Evolutionary conservation across 2,329 filamentous ascomycete genomes (phyloP), one percentile per base, ranked within the genome.

Genomic region (Curvularia sp.): DNA sequence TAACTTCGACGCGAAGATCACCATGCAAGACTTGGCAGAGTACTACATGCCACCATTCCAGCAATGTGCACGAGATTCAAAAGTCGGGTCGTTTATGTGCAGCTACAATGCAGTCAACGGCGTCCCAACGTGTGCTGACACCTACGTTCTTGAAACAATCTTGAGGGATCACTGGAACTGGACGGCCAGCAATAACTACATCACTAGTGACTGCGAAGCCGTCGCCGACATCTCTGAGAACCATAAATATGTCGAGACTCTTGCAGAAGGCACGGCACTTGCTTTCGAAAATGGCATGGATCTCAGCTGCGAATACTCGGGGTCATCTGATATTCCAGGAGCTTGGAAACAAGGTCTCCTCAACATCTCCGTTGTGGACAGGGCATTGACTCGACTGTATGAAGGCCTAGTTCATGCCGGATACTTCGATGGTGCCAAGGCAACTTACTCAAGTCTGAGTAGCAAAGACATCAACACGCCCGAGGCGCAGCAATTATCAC

Each of bases 41-140:
- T 91, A 90, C 74, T 90, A 89, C 67, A 80, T 89, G 39, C 87
- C 85, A 1, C 83, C 87, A 0, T 91, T 91, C 76, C 80, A 88
- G 67, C 82, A 68, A 28, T 81, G 79, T 51, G 79, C 78, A 1
- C 63, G 79, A 55, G 79, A 81, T 57, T 76, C 77, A 0, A 78
- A 80, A 38, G 79, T 80, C 19, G 79, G 78, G 5, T 67, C 68
- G 1, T 77, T 81, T 82, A 70, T 89, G 87, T 72, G 85, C 83
- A 43, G 80, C 15, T 87, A 86, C 32, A 79, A 88, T 62, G 87
- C 87, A 0, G 80, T 91, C 39, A 89, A 91, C 55, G 88, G 88
- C 0, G 81, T 86, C 0, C 88, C 88, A 0, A 82, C 86, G 2
- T 91, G 88, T 64, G 86, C 86, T 0, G 84, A 85, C 63, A 78